Percentiles rank a stretch among this genome's conserved stretches.
Conservation (phyloP, 345 rosid species). For the Dimocarpus longan region DNA sequence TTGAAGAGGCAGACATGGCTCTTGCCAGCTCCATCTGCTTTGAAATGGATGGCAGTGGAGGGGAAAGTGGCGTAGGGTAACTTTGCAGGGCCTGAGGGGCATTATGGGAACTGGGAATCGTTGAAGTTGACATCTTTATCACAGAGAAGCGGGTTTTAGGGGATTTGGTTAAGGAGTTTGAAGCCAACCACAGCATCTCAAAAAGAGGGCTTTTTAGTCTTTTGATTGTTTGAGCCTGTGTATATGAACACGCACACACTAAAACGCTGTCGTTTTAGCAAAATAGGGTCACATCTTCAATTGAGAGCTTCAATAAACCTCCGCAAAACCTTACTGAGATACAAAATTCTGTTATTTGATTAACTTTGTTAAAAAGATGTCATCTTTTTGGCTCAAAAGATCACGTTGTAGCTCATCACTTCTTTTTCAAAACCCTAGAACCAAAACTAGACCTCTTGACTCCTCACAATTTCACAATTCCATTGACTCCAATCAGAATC, state of each 20-base stretch:
- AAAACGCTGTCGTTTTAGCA: background rate
- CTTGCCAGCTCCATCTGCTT: slow-evolving; percentile 71
- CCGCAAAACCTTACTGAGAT: background rate
- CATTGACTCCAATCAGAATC: slow-evolving; percentile 14
- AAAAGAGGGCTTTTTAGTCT: background rate
- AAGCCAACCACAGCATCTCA: slow-evolving; percentile 23
- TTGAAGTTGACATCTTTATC: slow-evolving; percentile 29
- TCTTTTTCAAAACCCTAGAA: background rate
- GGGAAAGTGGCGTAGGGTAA: slow-evolving; percentile 78
- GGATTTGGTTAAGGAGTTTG: slow-evolving; percentile 25
- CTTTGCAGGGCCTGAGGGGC: slow-evolving; percentile 22
- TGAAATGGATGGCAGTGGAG: slow-evolving; percentile 68
- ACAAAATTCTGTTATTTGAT: background rate
- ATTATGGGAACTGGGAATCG: slow-evolving; percentile 22
- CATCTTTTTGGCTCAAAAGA: slow-evolving; percentile 33
- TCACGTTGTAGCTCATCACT: slow-evolving; percentile 24
- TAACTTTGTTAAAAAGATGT: slow-evolving; percentile 25
- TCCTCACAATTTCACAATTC: slow-evolving; percentile 16
- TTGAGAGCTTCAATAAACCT: background rate
- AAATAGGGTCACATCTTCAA: background rate
- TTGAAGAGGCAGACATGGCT: slow-evolving; percentile 83
- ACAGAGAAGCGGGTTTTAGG: slow-evolving; percentile 30
- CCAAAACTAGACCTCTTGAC: background rate
- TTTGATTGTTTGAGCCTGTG: background rate
- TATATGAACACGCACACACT: too few species aligned